Percentiles rank a stretch among this genome's conserved stretches.
Conservation (phyloP, 2,329 filamentous ascomycete genomes). For the Pseudocercospora pini-densiflorae region DNA sequence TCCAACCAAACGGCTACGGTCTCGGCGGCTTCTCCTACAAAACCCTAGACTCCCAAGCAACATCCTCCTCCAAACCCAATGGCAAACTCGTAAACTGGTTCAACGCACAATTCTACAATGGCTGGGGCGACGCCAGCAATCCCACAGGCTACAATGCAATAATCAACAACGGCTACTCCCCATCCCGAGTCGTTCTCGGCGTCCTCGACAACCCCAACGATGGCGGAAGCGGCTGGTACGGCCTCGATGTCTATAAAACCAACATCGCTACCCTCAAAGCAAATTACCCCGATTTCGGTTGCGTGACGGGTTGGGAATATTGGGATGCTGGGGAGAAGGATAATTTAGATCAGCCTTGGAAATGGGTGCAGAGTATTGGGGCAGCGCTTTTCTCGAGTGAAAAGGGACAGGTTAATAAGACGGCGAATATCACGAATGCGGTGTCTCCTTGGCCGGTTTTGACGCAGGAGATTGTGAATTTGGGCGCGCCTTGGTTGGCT, state of each 20-base stretch:
- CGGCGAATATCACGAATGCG: constrained; percentile 17
- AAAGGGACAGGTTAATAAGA: constrained; percentile 7
- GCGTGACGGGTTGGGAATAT: constrained; percentile 38
- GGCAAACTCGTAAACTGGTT: constrained; percentile 38
- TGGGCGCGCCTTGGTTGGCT: constrained; percentile 23
- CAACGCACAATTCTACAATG: constrained; percentile 39
- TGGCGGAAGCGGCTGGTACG: constrained; percentile 35
- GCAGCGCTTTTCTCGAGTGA: constrained; percentile 21
- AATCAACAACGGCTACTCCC: constrained; percentile 30
- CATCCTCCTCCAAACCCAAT: constrained; percentile 28
- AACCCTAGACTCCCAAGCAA: constrained; percentile 31
- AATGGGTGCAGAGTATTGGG: constrained; percentile 29
- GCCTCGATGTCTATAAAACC: constrained; percentile 21
- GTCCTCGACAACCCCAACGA: constrained; percentile 33
- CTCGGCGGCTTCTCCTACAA: constrained; percentile 34
- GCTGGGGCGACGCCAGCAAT: constrained; percentile 35
- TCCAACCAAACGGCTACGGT: constrained; percentile 26
- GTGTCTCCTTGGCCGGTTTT: constrained; percentile 27
- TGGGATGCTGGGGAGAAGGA: constrained; percentile 33
- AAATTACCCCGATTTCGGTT: constrained; percentile 33
- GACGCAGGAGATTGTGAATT: constrained; percentile 22
- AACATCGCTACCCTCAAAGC: constrained; percentile 30
- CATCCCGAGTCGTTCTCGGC: constrained; percentile 34
- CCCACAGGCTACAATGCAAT: constrained; percentile 34
- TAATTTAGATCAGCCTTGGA: constrained; percentile 23